phyloP scores from a whole-genome alignment of 768 basidiomycete species.

The Rhizopogon vulgaris region DNA sequence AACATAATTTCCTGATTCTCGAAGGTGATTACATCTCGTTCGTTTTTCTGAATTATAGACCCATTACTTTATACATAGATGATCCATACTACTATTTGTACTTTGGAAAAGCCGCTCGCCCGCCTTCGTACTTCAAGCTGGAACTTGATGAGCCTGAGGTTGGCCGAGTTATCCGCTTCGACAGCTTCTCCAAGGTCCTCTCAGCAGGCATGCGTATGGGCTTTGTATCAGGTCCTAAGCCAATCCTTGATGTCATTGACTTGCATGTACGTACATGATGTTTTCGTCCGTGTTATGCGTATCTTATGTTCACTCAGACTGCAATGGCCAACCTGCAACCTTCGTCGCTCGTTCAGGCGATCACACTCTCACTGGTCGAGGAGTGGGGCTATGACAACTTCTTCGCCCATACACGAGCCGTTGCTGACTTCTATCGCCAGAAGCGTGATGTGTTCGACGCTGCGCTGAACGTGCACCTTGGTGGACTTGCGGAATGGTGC shows the following conservation, averaged over 20 bases:
- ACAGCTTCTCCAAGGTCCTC: conserved; percentile 82
- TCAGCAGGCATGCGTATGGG: conserved; percentile 77
- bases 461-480: conserved; percentile 71
- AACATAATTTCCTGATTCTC: conserved; percentile 75
- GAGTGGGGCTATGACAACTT: conserved; percentile 79
- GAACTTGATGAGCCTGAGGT: conserved; percentile 61
- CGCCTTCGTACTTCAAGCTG: conserved; percentile 77
- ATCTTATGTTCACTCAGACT: conserved; percentile 39
- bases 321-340: conserved; percentile 61
- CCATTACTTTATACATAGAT: conserved; percentile 34
- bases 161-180: conserved; percentile 83
- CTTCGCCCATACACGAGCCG: conserved; percentile 54
- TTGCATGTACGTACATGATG: conserved; percentile 44
- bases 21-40: conserved; percentile 49
- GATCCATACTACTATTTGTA: conserved; percentile 80
- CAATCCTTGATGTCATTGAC: conserved; percentile 65
- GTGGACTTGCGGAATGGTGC: conserved; percentile 68
- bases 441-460: conserved; percentile 76
- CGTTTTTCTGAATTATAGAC: neutral
- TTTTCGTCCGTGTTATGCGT: neutral
- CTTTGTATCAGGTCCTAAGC: conserved; percentile 69
- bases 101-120: conserved; percentile 57
- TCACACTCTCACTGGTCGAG: conserved; percentile 51
- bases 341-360: conserved; percentile 58
- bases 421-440: conserved; percentile 67